phyloP scores from a whole-genome alignment of 2,329 filamentous ascomycete species.

The Fusarium verrucosum region DNA sequence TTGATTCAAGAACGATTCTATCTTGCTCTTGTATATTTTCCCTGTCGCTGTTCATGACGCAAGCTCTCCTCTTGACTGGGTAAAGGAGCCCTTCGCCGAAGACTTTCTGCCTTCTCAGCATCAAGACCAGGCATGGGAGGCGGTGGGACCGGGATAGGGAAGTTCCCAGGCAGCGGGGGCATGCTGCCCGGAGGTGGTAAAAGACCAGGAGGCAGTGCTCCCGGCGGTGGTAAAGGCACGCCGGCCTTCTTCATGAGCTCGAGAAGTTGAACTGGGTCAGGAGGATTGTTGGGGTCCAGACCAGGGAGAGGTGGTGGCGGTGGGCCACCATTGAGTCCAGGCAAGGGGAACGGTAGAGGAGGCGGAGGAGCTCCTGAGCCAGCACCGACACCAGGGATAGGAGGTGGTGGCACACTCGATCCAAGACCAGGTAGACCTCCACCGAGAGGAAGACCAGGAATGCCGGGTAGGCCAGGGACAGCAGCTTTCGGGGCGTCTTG shows the following conservation, averaged over 20 bases:
- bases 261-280: slow-evolving; percentile 68
- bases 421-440: slow-evolving; percentile 55
- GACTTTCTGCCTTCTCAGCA: slow-evolving; percentile 46
- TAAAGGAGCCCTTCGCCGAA: slow-evolving; percentile 70
- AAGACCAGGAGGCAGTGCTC: slow-evolving; percentile 56
- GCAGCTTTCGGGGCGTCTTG: slow-evolving; percentile 72
- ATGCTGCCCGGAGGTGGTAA: slow-evolving; percentile 53
- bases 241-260: slow-evolving; percentile 74
- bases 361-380: slow-evolving; percentile 54
- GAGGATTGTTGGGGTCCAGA: slow-evolving; percentile 67
- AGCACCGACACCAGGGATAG: slow-evolving; percentile 61
- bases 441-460: slow-evolving; percentile 67
- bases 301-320: slow-evolving; percentile 63
- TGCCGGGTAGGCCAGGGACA: slow-evolving; percentile 57
- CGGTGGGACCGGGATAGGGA: slow-evolving; percentile 50
- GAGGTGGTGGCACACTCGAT: slow-evolving; percentile 54
- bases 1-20: slow-evolving; percentile 44
- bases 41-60: slow-evolving; percentile 76
- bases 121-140: slow-evolving; percentile 51
- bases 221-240: slow-evolving; percentile 66
- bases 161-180: slow-evolving; percentile 48
- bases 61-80: slow-evolving; percentile 87
- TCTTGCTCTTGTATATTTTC: slow-evolving; percentile 66
- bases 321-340: slow-evolving; percentile 56
- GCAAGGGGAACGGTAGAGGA: slow-evolving; percentile 65